Conservation (phyloP, 306 rosid species). For the Lathyrus oleraceus region DNA sequence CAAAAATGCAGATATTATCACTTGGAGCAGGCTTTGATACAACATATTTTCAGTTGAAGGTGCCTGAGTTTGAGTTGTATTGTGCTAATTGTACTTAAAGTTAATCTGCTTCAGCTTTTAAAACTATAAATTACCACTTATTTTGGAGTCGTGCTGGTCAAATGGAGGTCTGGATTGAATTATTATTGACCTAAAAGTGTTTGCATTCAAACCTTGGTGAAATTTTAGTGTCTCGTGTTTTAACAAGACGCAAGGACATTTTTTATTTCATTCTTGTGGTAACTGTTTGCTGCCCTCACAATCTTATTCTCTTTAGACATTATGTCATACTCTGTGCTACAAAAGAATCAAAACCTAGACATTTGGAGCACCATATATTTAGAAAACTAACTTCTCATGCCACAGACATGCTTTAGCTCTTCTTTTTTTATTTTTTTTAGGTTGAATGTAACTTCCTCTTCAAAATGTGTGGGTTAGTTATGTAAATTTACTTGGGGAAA, state of each 20-base stretch:
- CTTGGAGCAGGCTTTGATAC: constrained; percentile 97
- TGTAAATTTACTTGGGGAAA: background rate
- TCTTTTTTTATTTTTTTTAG: background rate
- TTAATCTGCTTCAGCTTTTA: background rate
- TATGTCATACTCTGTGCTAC: background rate
- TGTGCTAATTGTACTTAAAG: constrained; percentile 23
- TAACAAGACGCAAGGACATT: background rate
- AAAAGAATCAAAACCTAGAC: background rate
- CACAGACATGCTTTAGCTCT: background rate
- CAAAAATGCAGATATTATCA: constrained; percentile 48
- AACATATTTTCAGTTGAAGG: constrained; percentile 94
- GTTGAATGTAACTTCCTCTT: constrained; percentile 5
- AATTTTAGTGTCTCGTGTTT: background rate
- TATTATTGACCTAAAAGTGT: constrained; percentile 21
- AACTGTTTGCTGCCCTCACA: background rate
- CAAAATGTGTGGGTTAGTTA: background rate
- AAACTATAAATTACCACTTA: constrained; percentile 22
- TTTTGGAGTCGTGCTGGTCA: background rate
- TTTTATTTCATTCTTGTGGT: constrained; percentile 7
- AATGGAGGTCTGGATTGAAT: constrained; percentile 21
- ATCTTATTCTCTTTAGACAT: background rate
- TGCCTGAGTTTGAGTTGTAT: constrained; percentile 39
- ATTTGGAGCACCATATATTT: background rate
- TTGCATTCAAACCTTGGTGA: constrained; percentile 2
- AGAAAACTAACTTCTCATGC: constrained; percentile 12